Conservation (phyloP, 2,329 filamentous ascomycete genomes). For the Mycogone perniciosa region DNA sequence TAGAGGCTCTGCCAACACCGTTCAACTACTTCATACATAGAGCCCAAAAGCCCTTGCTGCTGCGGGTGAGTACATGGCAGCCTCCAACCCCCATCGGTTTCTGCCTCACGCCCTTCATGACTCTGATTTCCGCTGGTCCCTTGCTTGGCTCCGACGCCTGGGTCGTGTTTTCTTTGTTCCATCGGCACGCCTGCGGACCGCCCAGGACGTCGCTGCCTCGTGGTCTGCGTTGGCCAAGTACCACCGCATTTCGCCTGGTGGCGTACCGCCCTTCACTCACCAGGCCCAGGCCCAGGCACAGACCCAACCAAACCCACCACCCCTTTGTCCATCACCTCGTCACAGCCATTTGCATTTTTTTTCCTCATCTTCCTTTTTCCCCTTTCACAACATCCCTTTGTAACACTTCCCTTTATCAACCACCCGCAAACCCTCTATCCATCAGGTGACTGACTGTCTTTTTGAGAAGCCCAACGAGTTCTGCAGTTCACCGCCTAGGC, state of each 20-base stretch:
- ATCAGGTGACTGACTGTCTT: not conserved
- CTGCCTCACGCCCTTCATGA: not conserved
- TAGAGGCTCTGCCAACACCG: not conserved
- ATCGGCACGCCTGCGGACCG: not conserved
- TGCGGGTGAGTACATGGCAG: constrained; percentile 5
- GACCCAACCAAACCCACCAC: not conserved
- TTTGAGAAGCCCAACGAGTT: no score
- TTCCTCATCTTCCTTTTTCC: not conserved
- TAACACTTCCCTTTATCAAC: not conserved
- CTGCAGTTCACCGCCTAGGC: not conserved
- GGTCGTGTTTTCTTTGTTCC: not conserved
- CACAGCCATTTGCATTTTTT: not conserved
- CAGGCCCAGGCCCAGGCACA: constrained; percentile 4
- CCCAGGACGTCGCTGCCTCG: no score
- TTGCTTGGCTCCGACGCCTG: no score
- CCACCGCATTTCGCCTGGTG: constrained; percentile 10
- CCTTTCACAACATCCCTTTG: not conserved
- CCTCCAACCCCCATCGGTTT: no score
- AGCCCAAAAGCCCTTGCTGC: not conserved
- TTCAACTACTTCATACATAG: not conserved
- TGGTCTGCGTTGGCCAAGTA: not conserved
- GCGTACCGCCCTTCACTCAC: constrained; percentile 9
- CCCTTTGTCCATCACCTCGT: constrained; percentile 11
- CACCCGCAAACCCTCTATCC: not conserved
- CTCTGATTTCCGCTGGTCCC: not conserved